Base-by-base conservation (phyloP, 1,139 yeast species). In the Magnusiomyces fungicola region DNA sequence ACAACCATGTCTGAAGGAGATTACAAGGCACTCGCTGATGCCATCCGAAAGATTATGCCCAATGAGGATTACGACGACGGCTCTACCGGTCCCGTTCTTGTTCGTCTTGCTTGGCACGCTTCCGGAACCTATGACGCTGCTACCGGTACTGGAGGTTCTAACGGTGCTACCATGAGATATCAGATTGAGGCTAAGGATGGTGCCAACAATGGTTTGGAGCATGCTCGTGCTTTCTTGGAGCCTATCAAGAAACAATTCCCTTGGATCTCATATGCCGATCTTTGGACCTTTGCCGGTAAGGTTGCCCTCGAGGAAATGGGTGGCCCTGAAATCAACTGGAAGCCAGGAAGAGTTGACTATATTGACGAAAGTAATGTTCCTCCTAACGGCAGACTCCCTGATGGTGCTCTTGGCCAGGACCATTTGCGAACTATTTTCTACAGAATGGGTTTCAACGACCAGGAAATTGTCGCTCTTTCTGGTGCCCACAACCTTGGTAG, bases 1-100 rank as follows among this genome's bases (percentile, higher is more conserved):
- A 25, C 7, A 24, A 50, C 22, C 19, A 50, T 51, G 53, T 41
- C 47, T 36, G 49, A 42, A 25, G 50, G 50, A 38, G 70, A 85
- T 55, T 89, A 84, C 68, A 92, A 84, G 61, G 66, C 79, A 29
- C 80, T 90, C 38, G 86, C 87, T 64, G 86, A 87, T 60, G 92
- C 80, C 36, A 88, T 90, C 66, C 88, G 92, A 5, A 66, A 72
- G 47, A 82, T 85, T 58, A 68, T 92, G 39, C 78, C 81, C 54
- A 88, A 85, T 36, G 81, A 83, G 51, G 94, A 81, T 60, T 76
- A 74, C 60, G 87, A 81, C 58, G 85, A 81, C 61, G 87, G 87
- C 2, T 76, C 83, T 2, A 71, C 74, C 49, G 88, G 83, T 1
- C 88, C 88, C 18, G 68, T 81, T 2, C 65, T 81, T 12, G 76